Percentiles rank a stretch among this genome's conserved stretches.
Evolutionary conservation across 768 basidiomycete genomes (phyloP).

Genomic region (Serendipita sp.): DNA sequence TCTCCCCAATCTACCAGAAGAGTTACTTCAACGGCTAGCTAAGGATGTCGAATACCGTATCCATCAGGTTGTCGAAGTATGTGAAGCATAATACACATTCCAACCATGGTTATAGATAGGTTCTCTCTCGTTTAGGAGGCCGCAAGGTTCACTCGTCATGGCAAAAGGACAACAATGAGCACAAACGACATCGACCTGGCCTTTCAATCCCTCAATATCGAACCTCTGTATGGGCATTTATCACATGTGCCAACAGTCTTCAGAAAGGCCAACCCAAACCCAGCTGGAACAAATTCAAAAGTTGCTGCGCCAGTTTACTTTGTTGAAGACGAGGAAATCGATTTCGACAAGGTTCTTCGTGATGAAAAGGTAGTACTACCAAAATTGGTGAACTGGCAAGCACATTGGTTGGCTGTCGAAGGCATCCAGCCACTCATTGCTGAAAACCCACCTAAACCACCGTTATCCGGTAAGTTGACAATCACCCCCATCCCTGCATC

Average conservation of each 20-base stretch:
- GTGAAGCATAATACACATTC: constrained; percentile 11
- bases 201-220: constrained; percentile 85
- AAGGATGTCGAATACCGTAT: constrained; percentile 95
- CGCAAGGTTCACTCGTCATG: constrained; percentile 91
- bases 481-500: neutral
- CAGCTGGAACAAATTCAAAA: constrained; percentile 34
- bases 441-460: constrained; percentile 62
- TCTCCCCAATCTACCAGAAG: constrained; percentile 57
- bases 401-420: constrained; percentile 97
- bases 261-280: constrained; percentile 31
- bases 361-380: constrained; percentile 75
- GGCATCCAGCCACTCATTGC: constrained; percentile 95
- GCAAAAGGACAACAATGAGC: constrained; percentile 74
- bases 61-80: constrained; percentile 85
- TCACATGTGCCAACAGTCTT: constrained; percentile 47
- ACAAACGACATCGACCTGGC: constrained; percentile 89
- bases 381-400: constrained; percentile 71
- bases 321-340: constrained; percentile 93
- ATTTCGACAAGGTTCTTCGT: constrained; percentile 79
- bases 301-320: constrained; percentile 70
- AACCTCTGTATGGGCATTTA: constrained; percentile 82
- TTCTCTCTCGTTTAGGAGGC: constrained; percentile 52
- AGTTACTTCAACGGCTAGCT: constrained; percentile 70
- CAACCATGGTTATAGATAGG: neutral
- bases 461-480: neutral